Conservation (phyloP, 805 yeast genomes). For the Candida insectalens region DNA sequence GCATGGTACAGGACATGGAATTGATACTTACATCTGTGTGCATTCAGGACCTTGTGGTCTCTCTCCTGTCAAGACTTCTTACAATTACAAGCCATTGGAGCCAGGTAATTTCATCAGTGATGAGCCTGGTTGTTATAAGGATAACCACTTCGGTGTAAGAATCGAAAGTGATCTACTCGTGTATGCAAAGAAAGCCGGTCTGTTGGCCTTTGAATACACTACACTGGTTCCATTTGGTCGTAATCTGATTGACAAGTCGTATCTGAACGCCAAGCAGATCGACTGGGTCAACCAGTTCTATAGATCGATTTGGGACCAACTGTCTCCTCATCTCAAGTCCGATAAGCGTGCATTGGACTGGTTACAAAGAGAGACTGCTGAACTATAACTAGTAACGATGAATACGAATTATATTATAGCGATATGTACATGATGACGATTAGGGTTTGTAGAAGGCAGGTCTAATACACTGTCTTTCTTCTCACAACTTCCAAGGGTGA, state of each 20-base stretch:
- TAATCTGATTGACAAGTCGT: conserved; percentile 51
- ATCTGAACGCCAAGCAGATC: conserved; percentile 55
- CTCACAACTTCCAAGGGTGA: conserved; percentile 39
- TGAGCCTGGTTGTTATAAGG: conserved; percentile 92
- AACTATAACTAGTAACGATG: not conserved
- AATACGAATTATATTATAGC: conserved; percentile 6
- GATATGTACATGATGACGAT: conserved; percentile 7
- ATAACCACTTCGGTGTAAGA: conserved; percentile 83
- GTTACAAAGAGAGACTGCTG: conserved; percentile 59
- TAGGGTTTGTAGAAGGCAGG: conserved; percentile 4
- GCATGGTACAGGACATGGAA: conserved; percentile 97
- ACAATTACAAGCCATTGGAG: conserved; percentile 38
- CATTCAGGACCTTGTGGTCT: conserved; percentile 94
- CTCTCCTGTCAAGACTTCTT: conserved; percentile 29
- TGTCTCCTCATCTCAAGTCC: conserved; percentile 42
- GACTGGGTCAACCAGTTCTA: conserved; percentile 66
- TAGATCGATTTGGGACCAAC: conserved; percentile 38
- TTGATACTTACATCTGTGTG: conserved; percentile 85
- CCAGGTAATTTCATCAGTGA: conserved; percentile 75
- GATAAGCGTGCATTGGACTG: conserved; percentile 58
- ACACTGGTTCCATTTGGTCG: conserved; percentile 81
- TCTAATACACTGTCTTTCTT: too few relatives aligned
- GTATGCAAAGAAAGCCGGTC: conserved; percentile 22
- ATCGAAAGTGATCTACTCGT: conserved; percentile 75
- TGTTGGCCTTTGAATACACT: conserved; percentile 66